Conservation (phyloP, 192 early-diverging fungal species). For the Haplosporangium gracile region DNA sequence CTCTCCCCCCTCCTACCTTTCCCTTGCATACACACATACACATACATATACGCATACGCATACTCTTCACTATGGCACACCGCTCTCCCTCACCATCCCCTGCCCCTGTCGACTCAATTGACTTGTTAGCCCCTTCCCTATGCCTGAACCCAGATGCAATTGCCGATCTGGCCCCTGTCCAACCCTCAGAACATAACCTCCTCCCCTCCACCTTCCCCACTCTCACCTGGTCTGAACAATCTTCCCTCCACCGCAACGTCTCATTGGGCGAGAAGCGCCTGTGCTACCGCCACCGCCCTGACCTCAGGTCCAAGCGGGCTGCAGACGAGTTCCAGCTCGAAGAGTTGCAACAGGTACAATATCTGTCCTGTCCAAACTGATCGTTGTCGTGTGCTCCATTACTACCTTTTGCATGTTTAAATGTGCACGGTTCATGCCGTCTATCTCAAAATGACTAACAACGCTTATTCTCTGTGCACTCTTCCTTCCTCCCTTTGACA, state of each 20-base stretch:
- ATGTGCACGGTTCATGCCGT: neutral
- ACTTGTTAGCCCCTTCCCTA: constrained; percentile 34
- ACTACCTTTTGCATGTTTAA: neutral
- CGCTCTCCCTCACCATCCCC: constrained; percentile 7
- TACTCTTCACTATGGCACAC: constrained; percentile 9
- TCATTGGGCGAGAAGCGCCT: constrained; percentile 29
- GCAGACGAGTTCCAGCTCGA: constrained; percentile 58
- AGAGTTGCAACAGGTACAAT: constrained; percentile 61
- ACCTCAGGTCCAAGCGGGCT: constrained; percentile 56
- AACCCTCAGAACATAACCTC: constrained; percentile 20
- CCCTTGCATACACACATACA: neutral
- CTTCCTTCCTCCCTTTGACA: constrained; percentile 10
- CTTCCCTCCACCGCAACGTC: neutral
- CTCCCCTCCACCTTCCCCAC: constrained; percentile 29
- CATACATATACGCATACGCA: neutral
- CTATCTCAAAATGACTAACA: neutral
- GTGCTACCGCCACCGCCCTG: constrained; percentile 67
- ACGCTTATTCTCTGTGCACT: neutral
- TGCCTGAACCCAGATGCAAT: constrained; percentile 46
- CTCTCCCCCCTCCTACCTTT: neutral
- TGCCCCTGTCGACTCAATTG: neutral
- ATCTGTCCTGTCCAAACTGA: neutral
- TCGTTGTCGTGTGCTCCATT: neutral
- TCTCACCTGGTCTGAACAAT: constrained; percentile 32
- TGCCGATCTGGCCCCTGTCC: constrained; percentile 40